These are phyloP conservation scores for Microcyclospora tardicrescens DNA, from an alignment of 2,329 filamentous ascomycete genomes.

Conservation along the genomic window DNA sequence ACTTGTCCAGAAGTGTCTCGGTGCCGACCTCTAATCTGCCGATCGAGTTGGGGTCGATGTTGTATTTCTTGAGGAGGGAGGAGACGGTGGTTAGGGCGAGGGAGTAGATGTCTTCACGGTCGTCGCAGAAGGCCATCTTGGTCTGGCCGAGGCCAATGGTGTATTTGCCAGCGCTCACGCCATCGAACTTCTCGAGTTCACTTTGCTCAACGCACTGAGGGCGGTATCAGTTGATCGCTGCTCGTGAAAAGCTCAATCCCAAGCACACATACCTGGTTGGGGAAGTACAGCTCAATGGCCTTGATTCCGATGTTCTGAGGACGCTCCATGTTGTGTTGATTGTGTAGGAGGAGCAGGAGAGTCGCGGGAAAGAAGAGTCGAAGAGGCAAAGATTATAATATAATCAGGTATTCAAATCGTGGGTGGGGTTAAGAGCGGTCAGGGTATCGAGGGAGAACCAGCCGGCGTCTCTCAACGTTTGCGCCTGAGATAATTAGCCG, in stretches of 20 bases:
- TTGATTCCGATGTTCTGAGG: conserved; percentile 42
- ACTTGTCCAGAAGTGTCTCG: conserved; percentile 43
- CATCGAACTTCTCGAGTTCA: conserved; percentile 43
- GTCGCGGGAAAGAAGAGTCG: no score
- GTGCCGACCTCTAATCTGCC: conserved; percentile 42
- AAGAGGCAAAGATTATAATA: no score
- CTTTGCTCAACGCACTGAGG: conserved; percentile 40
- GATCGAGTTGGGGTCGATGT: conserved; percentile 37
- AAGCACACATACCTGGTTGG: conserved; percentile 33
- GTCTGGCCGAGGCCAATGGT: conserved; percentile 43
- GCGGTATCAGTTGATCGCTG: conserved; percentile 7
- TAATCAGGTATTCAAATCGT: no score
- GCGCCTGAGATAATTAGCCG: no score
- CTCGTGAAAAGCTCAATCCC: neutral
- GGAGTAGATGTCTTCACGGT: conserved; percentile 43
- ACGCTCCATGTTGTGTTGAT: conserved; percentile 27
- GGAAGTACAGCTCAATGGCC: conserved; percentile 43
- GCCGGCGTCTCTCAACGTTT: no score
- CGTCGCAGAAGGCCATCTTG: conserved; percentile 44
- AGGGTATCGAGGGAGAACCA: no score
- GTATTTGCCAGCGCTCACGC: conserved; percentile 39
- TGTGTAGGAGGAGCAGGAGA: no score
- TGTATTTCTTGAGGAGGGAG: conserved; percentile 40
- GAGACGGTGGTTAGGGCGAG: conserved; percentile 39
- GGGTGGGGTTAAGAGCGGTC: no score